Percentiles rank a stretch among this genome's conserved stretches.
phyloP scores from a whole-genome alignment of 768 basidiomycete genomes.

The Pluteus cervinus region DNA sequence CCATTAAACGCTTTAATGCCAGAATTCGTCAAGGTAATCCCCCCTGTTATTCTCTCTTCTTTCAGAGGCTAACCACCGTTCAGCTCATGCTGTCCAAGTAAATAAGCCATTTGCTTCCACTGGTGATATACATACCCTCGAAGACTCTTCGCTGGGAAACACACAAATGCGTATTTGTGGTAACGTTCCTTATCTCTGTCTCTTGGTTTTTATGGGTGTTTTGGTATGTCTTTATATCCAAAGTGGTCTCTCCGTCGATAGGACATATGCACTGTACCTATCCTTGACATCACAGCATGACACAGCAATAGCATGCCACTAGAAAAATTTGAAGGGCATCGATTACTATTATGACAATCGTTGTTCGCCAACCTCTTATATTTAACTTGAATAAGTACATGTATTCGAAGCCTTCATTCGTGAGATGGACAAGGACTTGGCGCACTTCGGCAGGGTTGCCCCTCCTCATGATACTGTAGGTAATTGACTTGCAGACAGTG shows the following conservation, averaged over 20 bases:
- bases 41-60: neutral
- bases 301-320: too few relatives aligned
- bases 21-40: conserved; percentile 24
- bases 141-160: conserved; percentile 1
- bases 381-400: too few relatives aligned
- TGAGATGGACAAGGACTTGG: too few relatives aligned
- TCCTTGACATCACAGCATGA: too few relatives aligned
- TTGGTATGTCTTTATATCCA: neutral
- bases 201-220: neutral
- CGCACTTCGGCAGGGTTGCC: too few relatives aligned
- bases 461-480: too few relatives aligned
- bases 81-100: conserved; percentile 30
- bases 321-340: too few relatives aligned
- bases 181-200: too few relatives aligned
- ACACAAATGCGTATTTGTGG: neutral
- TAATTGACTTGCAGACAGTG: too few relatives aligned
- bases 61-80: neutral
- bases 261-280: neutral
- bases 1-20: conserved; percentile 4
- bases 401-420: too few relatives aligned
- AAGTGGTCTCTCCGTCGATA: neutral
- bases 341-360: too few relatives aligned
- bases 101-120: neutral
- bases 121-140: neutral
- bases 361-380: too few relatives aligned